Conservation (phyloP, 768 basidiomycete genomes). For the Trametes gibbosa region DNA sequence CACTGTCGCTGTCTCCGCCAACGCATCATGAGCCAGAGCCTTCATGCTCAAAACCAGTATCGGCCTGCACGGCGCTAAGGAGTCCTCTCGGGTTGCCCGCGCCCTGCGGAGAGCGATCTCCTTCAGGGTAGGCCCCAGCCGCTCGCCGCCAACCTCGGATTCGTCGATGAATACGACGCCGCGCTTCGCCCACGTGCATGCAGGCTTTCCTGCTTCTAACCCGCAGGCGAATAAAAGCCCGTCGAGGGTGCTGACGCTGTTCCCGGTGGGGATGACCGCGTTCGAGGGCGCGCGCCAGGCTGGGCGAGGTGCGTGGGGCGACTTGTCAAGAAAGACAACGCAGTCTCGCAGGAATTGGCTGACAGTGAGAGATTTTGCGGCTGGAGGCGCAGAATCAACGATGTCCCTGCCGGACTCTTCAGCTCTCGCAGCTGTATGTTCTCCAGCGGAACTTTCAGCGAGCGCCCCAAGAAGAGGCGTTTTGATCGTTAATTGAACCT, state of each 20-base stretch:
- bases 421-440: no score
- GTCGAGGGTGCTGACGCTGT: constrained; percentile 42
- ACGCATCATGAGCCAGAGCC: constrained; percentile 18
- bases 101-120: constrained; percentile 7
- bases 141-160: not conserved
- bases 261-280: constrained; percentile 31
- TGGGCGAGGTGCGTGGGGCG: constrained; percentile 19
- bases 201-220: constrained; percentile 27
- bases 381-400: not conserved
- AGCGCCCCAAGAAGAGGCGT: not conserved
- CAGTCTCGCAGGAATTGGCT: constrained; percentile 20
- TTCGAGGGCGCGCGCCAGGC: constrained; percentile 30
- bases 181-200: constrained; percentile 16
- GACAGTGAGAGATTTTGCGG: not conserved
- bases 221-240: constrained; percentile 48
- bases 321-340: constrained; percentile 22
- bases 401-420: no score
- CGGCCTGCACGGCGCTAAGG: constrained; percentile 2
- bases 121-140: constrained; percentile 1
- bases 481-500: no score
- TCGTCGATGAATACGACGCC: constrained; percentile 31
- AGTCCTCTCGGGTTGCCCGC: not conserved
- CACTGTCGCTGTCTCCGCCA: constrained; percentile 7
- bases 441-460: not conserved
- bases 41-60: constrained; percentile 20